Evolutionary conservation across 768 basidiomycete genomes (phyloP), one percentile per base, ranked within the genome.

Genomic region (Kwoniella botswanensis): DNA sequence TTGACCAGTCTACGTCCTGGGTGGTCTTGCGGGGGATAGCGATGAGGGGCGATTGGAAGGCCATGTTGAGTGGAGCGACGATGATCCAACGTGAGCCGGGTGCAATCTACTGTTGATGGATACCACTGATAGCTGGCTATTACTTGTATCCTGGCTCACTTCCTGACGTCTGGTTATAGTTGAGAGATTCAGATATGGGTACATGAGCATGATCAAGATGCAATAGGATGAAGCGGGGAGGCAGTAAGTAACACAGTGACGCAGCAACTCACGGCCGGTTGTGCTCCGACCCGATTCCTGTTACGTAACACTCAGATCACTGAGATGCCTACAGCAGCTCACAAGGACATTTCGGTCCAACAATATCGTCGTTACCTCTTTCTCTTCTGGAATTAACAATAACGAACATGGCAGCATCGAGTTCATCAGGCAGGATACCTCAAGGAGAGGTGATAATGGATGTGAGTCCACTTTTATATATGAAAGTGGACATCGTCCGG

Each of bases 1-100:
- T 88, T 1, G 94, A 92, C 92, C 95, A 98, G 86, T 99, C 97
- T 29, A 96, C 94, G 76, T 98, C 96, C 17, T 93, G 91, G 0
- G 97, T 97, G n/a, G 88, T 86, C 87, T 99, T 99, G 86, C 88
- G 91, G 0, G 96, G 95, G 50, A 98, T 93, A 13, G 93, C 88
- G 72, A 96, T 91, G 88, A 93, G 91, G 13, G 94, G 94, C 26
- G 81, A 82, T 71, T 81, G 83, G 72, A 68, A 74, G 13, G 76
- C 67, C 78, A 82, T 82, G 35, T n/a, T 75, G 59, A 46, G 54
- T n/a, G 52, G 52, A 41, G 26, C 22, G 24, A 46, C 44, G 35
- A 44, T 50, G 26, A 6, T 24, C 57, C 54, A 6, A 22, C 21
- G 24, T 55, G 11, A 18, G 0, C 11, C 54, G 21, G 54, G 54